A percentile compares a stretch with the other conserved stretches of the same genome.
Conservation (phyloP, 306 rosid species). For the Castanopsis chinensis region DNA sequence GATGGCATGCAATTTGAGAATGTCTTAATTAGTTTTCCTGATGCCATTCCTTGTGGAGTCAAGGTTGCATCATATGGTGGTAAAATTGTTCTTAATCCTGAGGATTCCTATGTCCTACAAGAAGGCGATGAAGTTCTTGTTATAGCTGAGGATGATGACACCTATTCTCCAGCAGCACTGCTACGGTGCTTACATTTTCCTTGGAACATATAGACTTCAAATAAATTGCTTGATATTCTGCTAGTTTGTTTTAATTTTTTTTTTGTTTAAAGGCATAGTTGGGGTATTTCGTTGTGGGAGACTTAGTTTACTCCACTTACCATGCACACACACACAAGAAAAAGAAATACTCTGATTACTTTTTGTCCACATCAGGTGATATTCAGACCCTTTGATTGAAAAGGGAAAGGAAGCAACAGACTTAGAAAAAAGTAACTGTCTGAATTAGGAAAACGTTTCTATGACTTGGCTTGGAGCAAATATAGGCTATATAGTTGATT, state of each 20-base stretch:
- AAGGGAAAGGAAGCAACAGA: background rate
- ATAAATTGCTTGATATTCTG: constrained; percentile 18
- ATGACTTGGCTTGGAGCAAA: background rate
- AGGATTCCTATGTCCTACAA: constrained; percentile 76
- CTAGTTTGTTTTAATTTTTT: background rate
- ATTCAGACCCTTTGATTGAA: background rate
- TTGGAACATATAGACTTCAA: constrained; percentile 10
- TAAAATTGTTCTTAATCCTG: constrained; percentile 77
- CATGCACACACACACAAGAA: too few species aligned
- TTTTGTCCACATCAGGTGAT: background rate
- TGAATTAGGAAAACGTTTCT: background rate
- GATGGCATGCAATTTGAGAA: constrained; percentile 79
- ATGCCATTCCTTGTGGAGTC: constrained; percentile 93
- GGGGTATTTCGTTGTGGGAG: constrained; percentile 18
- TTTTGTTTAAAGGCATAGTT: constrained; percentile 20
- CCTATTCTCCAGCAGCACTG: constrained; percentile 73
- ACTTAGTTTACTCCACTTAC: background rate
- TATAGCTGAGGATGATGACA: constrained; percentile 90
- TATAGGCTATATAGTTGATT: background rate
- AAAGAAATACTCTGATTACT: background rate
- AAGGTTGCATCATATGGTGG: constrained; percentile 79
- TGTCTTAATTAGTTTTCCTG: constrained; percentile 72
- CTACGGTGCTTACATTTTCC: constrained; percentile 65
- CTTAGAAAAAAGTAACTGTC: background rate
- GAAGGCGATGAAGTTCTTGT: constrained; percentile 91